Evolutionary conservation across 1,284 basidiomycete genomes (phyloP).

Genomic region (Inonotus hispidus): DNA sequence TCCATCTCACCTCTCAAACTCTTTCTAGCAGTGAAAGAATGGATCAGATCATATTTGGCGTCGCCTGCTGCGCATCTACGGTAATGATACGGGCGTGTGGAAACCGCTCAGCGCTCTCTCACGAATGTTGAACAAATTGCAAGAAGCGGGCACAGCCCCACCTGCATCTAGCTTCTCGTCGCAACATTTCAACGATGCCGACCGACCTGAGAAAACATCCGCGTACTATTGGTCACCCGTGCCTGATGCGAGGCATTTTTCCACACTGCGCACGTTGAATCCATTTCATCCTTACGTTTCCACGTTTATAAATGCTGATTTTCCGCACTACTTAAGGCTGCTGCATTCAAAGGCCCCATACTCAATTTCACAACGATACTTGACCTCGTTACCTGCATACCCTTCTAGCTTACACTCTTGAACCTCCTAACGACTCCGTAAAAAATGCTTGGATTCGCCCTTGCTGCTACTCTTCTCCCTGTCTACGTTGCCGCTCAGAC

Average conservation of each 20-base stretch:
- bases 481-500: conserved; percentile 12
- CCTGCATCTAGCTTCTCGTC: neutral
- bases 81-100: neutral
- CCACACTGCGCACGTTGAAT: neutral
- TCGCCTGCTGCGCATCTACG: neutral
- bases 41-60: neutral
- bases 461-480: conserved; percentile 1
- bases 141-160: neutral
- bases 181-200: conserved; percentile 3
- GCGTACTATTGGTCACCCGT: neutral
- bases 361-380: neutral
- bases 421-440: neutral
- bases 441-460: conserved; percentile 6
- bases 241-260: conserved; percentile 5
- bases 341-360: neutral
- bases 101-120: neutral
- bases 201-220: neutral
- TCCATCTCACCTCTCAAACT: neutral
- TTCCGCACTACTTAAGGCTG: neutral
- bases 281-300: neutral
- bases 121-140: neutral
- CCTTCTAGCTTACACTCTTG: neutral
- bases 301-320: neutral
- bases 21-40: neutral
- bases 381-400: neutral